Evolutionary conservation across 2,329 filamentous ascomycete genomes (phyloP).

Genomic region (Epichloe sp.): DNA sequence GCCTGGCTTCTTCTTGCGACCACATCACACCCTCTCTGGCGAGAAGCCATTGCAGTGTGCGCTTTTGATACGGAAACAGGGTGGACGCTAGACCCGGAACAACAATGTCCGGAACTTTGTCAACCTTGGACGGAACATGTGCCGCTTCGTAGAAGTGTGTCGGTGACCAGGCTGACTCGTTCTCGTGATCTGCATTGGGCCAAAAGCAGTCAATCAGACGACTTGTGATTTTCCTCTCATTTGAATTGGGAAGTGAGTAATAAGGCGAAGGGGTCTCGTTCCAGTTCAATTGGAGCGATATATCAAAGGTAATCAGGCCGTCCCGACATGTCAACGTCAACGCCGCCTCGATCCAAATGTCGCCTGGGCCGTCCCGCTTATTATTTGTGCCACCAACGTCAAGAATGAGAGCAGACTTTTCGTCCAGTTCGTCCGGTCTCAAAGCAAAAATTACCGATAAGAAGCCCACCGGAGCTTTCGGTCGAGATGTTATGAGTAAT

Average conservation of each 20-base stretch:
- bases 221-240: conserved; percentile 21
- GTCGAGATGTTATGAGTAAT: conserved; percentile 10
- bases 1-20: conserved; percentile 11
- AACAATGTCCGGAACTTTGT: conserved; percentile 25
- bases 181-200: conserved; percentile 4
- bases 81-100: conserved; percentile 33
- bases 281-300: conserved; percentile 28
- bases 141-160: conserved; percentile 58
- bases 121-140: conserved; percentile 40
- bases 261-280: conserved; percentile 24
- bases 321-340: conserved; percentile 17
- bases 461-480: conserved; percentile 3
- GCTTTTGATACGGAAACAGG: conserved; percentile 60
- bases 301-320: conserved; percentile 15
- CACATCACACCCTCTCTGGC: conserved; percentile 49
- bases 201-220: conserved; percentile 25
- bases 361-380: conserved; percentile 14
- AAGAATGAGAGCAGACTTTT: conserved; percentile 11
- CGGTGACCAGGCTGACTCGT: conserved; percentile 25
- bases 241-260: conserved; percentile 14
- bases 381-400: conserved; percentile 5
- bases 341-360: conserved; percentile 22
- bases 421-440: conserved; percentile 11
- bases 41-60: conserved; percentile 59
- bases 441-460: conserved; percentile 11